phyloP scores from a whole-genome alignment of 2,329 filamentous ascomycete genomes.

The Cercospora nicotianae region DNA sequence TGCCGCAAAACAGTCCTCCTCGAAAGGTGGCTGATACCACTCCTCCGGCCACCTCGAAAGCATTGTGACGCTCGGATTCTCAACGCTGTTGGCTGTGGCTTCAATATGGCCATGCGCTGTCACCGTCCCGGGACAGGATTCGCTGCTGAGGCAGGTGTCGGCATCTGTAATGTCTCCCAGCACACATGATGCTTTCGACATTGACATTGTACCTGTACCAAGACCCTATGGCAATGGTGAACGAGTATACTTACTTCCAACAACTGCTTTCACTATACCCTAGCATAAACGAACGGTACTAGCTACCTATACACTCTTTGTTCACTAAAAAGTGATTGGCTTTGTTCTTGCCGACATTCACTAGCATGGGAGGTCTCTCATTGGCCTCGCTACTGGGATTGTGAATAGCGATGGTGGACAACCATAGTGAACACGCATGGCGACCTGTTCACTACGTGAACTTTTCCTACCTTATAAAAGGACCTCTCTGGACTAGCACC shows the following conservation, averaged over 20 bases:
- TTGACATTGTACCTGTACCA: no score
- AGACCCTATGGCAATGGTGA: not conserved
- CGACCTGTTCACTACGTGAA: not conserved
- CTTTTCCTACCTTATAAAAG: not conserved
- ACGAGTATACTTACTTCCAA: not conserved
- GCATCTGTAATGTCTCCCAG: no score
- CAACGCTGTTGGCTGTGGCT: no score
- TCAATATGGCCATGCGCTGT: no score
- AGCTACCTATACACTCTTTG: not conserved
- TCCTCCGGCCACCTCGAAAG: no score
- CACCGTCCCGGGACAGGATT: no score
- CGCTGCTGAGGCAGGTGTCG: no score
- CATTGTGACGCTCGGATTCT: no score
- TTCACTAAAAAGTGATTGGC: not conserved
- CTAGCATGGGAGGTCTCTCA: not conserved
- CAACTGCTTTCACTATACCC: not conserved
- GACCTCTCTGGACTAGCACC: not conserved
- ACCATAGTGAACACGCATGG: not conserved
- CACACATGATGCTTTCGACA: no score
- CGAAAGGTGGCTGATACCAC: no score
- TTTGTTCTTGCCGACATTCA: not conserved
- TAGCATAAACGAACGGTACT: not conserved
- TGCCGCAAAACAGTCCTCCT: no score
- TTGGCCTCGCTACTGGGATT: not conserved
- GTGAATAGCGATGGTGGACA: not conserved